Conservation (phyloP, 805 yeast species). For the Saturnispora halmiae region DNA sequence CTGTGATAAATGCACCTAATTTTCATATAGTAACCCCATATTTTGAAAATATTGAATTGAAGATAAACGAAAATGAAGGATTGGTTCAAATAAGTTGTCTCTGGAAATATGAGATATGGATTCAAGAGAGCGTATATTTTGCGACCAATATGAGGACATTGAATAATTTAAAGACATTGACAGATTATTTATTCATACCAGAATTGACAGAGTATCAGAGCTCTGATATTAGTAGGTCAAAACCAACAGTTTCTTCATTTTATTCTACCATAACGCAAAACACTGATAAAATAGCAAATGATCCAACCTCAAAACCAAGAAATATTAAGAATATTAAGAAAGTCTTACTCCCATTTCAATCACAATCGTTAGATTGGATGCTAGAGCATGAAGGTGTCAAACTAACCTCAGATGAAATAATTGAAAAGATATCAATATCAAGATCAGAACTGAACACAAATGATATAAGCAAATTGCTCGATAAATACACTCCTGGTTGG, state of each 20-base stretch:
- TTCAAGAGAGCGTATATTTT: conserved; percentile 17
- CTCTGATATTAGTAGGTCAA: conserved; percentile 8
- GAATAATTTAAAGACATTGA: conserved; percentile 14
- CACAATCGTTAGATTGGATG: conserved; percentile 49
- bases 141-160: conserved; percentile 16
- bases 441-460: conserved; percentile 16
- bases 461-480: conserved; percentile 28
- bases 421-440: not conserved
- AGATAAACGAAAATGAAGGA: not conserved
- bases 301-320: not conserved
- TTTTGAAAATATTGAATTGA: not conserved
- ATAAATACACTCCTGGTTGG: conserved; percentile 49
- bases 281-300: conserved; percentile 26
- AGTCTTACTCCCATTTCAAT: conserved; percentile 36
- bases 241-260: conserved; percentile 30
- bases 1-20: conserved; percentile 6
- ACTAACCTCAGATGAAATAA: conserved; percentile 17
- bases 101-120: conserved; percentile 10
- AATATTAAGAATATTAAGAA: conserved; percentile 18
- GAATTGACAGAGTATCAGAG: conserved; percentile 20
- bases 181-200: conserved; percentile 12
- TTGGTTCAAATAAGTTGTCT: conserved; percentile 5
- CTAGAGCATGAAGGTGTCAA: conserved; percentile 39
- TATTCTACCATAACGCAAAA: conserved; percentile 42
- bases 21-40: conserved; percentile 7